Evolutionary conservation across 345 rosid species (phyloP).

Genomic region (Populus ilicifolia): DNA sequence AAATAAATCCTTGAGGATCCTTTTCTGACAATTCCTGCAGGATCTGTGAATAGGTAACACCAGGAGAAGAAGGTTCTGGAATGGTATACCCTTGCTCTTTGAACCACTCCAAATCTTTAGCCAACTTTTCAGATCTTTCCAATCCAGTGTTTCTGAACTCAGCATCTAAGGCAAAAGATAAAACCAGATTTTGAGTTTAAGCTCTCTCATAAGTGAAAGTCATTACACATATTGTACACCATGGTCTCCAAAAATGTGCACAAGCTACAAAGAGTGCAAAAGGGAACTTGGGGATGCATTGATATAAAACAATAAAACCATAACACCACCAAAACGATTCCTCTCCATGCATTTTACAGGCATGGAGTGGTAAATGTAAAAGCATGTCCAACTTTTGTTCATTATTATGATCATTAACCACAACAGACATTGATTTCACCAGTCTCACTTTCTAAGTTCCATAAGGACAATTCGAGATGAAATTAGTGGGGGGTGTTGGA

Average conservation of each 20-base stretch:
- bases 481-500: not conserved
- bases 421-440: not conserved
- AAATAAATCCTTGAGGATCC: constrained; percentile 93
- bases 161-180: constrained; percentile 44
- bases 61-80: constrained; percentile 82
- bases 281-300: not conserved
- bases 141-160: constrained; percentile 82
- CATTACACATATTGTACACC: not conserved
- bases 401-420: not conserved
- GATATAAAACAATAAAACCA: not conserved
- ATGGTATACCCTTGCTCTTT: constrained; percentile 75
- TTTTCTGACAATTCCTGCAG: constrained; percentile 67
- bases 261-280: not conserved
- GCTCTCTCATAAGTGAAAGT: not conserved
- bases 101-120: constrained; percentile 83
- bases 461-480: not conserved
- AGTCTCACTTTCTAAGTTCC: not conserved
- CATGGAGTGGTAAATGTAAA: not conserved
- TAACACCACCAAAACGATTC: not conserved
- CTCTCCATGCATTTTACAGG: not conserved
- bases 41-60: constrained; percentile 51
- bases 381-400: not conserved
- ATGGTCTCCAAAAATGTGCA: not conserved
- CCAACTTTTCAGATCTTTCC: constrained; percentile 69
- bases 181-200: not conserved